These are phyloP conservation scores for Galerina marginata DNA, from an alignment of 768 basidiomycete species.

Conservation along the genomic window DNA sequence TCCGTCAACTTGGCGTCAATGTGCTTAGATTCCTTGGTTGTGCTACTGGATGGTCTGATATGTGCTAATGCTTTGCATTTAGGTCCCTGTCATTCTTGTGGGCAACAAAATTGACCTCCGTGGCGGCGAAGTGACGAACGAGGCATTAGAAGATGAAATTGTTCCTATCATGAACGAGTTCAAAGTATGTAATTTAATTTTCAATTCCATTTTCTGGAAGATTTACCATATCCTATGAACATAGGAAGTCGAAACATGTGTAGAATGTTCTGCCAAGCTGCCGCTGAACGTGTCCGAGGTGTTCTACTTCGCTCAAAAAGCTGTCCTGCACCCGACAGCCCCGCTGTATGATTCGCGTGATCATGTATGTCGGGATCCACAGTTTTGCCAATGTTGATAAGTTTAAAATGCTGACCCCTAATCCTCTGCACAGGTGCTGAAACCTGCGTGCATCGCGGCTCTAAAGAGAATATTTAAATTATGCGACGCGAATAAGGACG, in stretches of 20 bases:
- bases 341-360: slow-evolving; percentile 96
- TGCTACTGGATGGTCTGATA: background rate
- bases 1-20: slow-evolving; percentile 94
- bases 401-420: no score
- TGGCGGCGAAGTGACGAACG: slow-evolving; percentile 92
- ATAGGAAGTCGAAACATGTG: slow-evolving; percentile 98
- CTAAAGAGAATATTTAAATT: slow-evolving; percentile 95
- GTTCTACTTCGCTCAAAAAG: slow-evolving; percentile 98
- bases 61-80: slow-evolving; percentile 5
- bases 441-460: slow-evolving; percentile 89
- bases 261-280: slow-evolving; percentile 93
- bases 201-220: slow-evolving; percentile 5
- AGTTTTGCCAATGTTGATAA: background rate
- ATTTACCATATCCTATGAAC: slow-evolving; percentile 15
- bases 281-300: slow-evolving; percentile 95
- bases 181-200: slow-evolving; percentile 63
- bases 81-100: slow-evolving; percentile 96
- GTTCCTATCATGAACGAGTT: slow-evolving; percentile 98
- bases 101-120: slow-evolving; percentile 98
- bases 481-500: slow-evolving; percentile 94
- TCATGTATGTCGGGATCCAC: slow-evolving; percentile 60
- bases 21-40: slow-evolving; percentile 46
- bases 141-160: slow-evolving; percentile 93
- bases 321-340: slow-evolving; percentile 95
- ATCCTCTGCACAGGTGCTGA: slow-evolving; percentile 66